phyloP scores from a whole-genome alignment of 495 filamentous ascomycete species.

The Hyaloscypha finlandica region DNA sequence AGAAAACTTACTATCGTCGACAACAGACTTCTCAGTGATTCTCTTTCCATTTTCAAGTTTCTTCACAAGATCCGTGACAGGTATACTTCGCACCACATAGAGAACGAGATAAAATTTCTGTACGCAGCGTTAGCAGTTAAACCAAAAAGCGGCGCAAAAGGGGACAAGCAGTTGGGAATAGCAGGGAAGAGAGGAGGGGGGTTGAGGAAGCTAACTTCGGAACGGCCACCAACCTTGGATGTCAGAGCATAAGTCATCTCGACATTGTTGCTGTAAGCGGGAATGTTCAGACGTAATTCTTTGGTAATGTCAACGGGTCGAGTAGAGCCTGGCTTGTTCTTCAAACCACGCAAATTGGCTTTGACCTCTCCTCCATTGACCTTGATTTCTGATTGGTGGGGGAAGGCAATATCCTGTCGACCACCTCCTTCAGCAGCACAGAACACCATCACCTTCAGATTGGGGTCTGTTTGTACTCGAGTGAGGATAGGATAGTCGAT shows the following conservation, averaged over 20 bases:
- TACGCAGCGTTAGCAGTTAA: slow-evolving; percentile 20
- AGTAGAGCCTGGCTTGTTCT: slow-evolving; percentile 93
- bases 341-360: slow-evolving; percentile 85
- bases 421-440: slow-evolving; percentile 63
- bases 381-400: slow-evolving; percentile 87
- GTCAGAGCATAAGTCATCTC: slow-evolving; percentile 92
- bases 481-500: slow-evolving; percentile 47
- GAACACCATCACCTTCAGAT: slow-evolving; percentile 75
- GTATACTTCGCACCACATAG: slow-evolving; percentile 70
- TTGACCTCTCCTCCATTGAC: slow-evolving; percentile 87
- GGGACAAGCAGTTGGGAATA: slow-evolving; percentile 15
- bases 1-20: slow-evolving; percentile 74
- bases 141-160: slow-evolving; percentile 14
- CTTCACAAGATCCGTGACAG: slow-evolving; percentile 71
- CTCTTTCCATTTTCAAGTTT: slow-evolving; percentile 64
- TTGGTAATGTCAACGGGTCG: slow-evolving; percentile 87
- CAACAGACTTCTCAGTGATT: slow-evolving; percentile 78
- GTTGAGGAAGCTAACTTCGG: slow-evolving; percentile 23
- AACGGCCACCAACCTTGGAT: slow-evolving; percentile 61
- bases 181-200: slow-evolving; percentile 1
- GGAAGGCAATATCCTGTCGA: slow-evolving; percentile 81
- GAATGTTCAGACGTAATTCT: slow-evolving; percentile 63
- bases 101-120: slow-evolving; percentile 78
- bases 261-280: slow-evolving; percentile 72
- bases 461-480: slow-evolving; percentile 52